Conservation (phyloP, 2,329 filamentous ascomycete species). For the Bipolaris zeicola region DNA sequence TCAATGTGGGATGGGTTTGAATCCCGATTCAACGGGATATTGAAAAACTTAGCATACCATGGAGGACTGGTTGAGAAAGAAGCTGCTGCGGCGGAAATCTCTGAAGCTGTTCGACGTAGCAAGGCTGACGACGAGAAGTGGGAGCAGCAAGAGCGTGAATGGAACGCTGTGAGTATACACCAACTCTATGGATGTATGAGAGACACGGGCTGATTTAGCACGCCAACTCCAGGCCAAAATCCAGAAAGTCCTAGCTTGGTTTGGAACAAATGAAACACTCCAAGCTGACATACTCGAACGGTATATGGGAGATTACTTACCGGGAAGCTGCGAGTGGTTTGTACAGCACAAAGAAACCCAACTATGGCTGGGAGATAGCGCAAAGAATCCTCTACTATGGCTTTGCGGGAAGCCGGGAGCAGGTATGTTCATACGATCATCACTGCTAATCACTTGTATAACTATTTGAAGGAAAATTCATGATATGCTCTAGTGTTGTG, state of each 20-base stretch:
- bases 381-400: slow-evolving; percentile 12
- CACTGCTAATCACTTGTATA: background rate
- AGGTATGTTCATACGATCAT: slow-evolving; percentile 7
- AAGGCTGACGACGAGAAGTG: slow-evolving; percentile 16
- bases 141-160: slow-evolving; percentile 22
- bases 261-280: background rate
- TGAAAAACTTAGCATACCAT: background rate
- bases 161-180: background rate
- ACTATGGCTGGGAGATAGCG: slow-evolving; percentile 12
- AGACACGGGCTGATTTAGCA: background rate
- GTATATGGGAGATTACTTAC: slow-evolving; percentile 8
- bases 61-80: slow-evolving; percentile 28
- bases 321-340: slow-evolving; percentile 20
- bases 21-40: background rate
- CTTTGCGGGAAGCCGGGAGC: slow-evolving; percentile 22
- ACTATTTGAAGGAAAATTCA: slow-evolving; percentile 16
- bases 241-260: slow-evolving; percentile 1
- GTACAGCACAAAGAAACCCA: slow-evolving; percentile 10
- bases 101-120: slow-evolving; percentile 20
- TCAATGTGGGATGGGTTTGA: slow-evolving; percentile 3
- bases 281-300: slow-evolving; percentile 14
- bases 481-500: slow-evolving; percentile 15
- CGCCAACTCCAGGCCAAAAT: background rate
- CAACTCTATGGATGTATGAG: background rate
- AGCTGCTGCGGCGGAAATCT: slow-evolving; percentile 27